Base-by-base conservation (phyloP, 2,329 filamentous ascomycete species). In the Dactylellina sp. region DNA sequence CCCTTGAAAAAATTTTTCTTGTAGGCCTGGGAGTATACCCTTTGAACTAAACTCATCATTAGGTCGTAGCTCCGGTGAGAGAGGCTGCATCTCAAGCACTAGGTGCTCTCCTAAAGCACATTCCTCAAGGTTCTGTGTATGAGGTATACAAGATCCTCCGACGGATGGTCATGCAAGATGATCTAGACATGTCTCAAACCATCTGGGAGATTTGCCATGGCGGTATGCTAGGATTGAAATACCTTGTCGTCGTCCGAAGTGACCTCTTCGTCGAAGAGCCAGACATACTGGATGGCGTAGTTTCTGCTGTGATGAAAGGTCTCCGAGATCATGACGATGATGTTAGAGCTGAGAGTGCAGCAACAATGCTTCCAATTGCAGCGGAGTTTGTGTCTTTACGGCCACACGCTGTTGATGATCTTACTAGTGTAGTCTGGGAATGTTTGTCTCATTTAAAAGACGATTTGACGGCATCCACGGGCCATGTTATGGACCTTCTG, bases 151-250 rank as follows among this genome's bases (percentile, higher is more conserved):
- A 85, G 49, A 90, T 96, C 46, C 85, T 99, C 2, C 90, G 95
- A 78, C 88, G 91, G 39, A 91, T 99, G 83, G 93, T 98, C 39
- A 95, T 97, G 88, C 93, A 97, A 80, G 88, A 89, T 44, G 91
- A 96, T 77, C 83, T 95, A 20, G 87, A 88, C 39, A 83, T 93
- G 22, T 88, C 89, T 22, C 87, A 86, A 32, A 89, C 91, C 12
- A 86, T 93, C 28, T 99, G 95, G 95, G 92, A 96, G 71, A 91
- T 97, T 39, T 97, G 93, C 79, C 96, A 99, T 80, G 95, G 95
- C 77, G 95, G 95, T 75, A 99, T 99, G 95, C 93, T 98, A 50
- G 95, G 95, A 6, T 83, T 99, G 79, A 88, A 94, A 78, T 99
- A 99, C 79, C 88, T 99, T 50, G 95, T 99, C 28, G 95, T 95